Evolutionary conservation across 2,329 filamentous ascomycete species (phyloP).

Genomic region (Microdochium nivale): DNA sequence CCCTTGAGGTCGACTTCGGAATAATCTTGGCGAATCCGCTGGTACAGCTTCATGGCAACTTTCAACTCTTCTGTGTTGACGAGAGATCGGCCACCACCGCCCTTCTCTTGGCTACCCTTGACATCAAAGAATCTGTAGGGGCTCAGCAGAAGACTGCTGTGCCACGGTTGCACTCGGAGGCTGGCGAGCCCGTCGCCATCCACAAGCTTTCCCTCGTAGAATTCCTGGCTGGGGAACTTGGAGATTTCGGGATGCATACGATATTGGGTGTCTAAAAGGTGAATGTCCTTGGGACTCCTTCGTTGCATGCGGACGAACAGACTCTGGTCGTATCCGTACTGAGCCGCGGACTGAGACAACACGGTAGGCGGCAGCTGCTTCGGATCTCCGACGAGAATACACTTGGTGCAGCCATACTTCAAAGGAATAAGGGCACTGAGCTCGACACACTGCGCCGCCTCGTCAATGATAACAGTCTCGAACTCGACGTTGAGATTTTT

Average conservation of each 20-base stretch:
- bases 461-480: constrained; percentile 96
- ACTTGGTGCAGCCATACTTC: constrained; percentile 95
- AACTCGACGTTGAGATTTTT: constrained; percentile 91
- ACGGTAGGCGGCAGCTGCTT: constrained; percentile 96
- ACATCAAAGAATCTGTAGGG: constrained; percentile 98
- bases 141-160: constrained; percentile 68
- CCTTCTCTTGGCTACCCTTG: constrained; percentile 73
- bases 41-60: constrained; percentile 77
- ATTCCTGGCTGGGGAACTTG: constrained; percentile 77
- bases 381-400: constrained; percentile 93
- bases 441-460: constrained; percentile 96
- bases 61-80: constrained; percentile 83
- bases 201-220: constrained; percentile 81
- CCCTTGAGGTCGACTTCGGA: constrained; percentile 59
- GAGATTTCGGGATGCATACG: constrained; percentile 99
- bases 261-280: constrained; percentile 95
- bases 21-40: constrained; percentile 69
- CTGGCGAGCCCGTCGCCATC: constrained; percentile 78
- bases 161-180: constrained; percentile 76
- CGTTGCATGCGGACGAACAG: constrained; percentile 97
- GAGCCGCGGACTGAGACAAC: constrained; percentile 83
- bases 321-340: constrained; percentile 94
- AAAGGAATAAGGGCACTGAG: constrained; percentile 91
- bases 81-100: constrained; percentile 78
- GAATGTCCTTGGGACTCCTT: constrained; percentile 79